Base-by-base conservation (phyloP, 345 rosid species). In the Erucastrum elatum region DNA sequence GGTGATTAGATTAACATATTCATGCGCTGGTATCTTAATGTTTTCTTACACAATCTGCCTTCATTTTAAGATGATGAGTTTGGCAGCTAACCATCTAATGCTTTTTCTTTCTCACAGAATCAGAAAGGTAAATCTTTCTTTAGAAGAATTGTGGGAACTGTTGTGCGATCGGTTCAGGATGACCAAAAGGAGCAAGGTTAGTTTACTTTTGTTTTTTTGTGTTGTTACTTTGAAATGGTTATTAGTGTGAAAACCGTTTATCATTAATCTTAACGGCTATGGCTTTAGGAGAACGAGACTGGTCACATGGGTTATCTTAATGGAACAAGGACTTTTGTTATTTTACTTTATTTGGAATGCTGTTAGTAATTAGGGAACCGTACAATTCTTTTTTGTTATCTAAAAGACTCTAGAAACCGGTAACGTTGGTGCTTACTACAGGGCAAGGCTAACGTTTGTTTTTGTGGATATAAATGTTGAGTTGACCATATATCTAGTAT, bases 151-250 rank as follows among this genome's bases (percentile, higher is more conserved):
- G 95, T 92, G 55, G 92, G 95, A 78, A 92, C 94, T 3, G 94
- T 94, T 74, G 97, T 94, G 60, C 89, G 97, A 56, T 88, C 97
- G 9, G 93, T 90, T 75, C 98, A 94, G 75, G 98, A 94, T 79
- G 97, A 92, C 82, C 94, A 94, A 78, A 94, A 90, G 83, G 98
- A 95, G 89, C 95, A 93, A 93, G 98, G 99, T 94, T 16, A 70
- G 79, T 72, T 75, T 69, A 66, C 39, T 34, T 58, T 33, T 49
- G 79, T 68, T 63, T n/a, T 46, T 68, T 35, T 16, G 68, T 4
- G 64, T 39, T 31, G 72, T 4, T 49, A 30, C 33, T 49, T n/a
- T 49, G 17, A 49, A 49, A 49, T 49, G 5, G 56, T 31, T 70
- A 31, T 21, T 58, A 70, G 13, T 16, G 8, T 13, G 4, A 15